A percentile compares a stretch with the other conserved stretches of the same genome.
phyloP scores from a whole-genome alignment of 305 asterid genomes.

The Fraxinus platypoda region DNA sequence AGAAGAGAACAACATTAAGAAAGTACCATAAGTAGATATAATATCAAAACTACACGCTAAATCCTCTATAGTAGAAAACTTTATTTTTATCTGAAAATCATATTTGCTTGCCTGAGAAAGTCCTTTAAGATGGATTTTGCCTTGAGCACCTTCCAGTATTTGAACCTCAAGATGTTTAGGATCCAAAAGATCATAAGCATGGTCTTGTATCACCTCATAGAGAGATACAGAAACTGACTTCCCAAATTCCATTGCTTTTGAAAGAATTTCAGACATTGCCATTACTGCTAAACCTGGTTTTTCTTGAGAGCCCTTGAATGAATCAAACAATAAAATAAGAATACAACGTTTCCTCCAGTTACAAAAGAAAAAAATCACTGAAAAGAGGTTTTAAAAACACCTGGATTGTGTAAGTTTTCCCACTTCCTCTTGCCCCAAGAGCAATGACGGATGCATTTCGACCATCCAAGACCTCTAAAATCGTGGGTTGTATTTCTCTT shows the following conservation, averaged over 20 bases:
- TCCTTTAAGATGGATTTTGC: conserved; percentile 70
- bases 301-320: conserved; percentile 53
- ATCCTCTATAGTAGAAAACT: neutral
- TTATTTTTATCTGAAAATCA: neutral
- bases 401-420: conserved; percentile 69
- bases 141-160: conserved; percentile 65
- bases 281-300: conserved; percentile 66
- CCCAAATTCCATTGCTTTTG: conserved; percentile 43
- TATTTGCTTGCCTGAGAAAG: conserved; percentile 60
- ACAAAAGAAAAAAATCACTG: neutral
- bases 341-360: neutral
- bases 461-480: conserved; percentile 52
- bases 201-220: conserved; percentile 64
- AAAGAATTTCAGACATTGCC: conserved; percentile 67
- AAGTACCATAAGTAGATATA: conserved; percentile 7
- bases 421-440: conserved; percentile 88
- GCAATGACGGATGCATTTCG: conserved; percentile 67
- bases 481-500: conserved; percentile 60
- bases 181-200: conserved; percentile 62
- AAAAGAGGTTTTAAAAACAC: conserved; percentile 26
- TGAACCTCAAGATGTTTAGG: conserved; percentile 50
- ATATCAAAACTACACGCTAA: conserved; percentile 1
- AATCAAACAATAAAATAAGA: conserved; percentile 1
- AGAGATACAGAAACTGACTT: conserved; percentile 52
- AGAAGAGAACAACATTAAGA: conserved; percentile 14